Evolutionary conservation across 495 filamentous ascomycete genomes (phyloP).

Genomic region (Xylaria scruposa): DNA sequence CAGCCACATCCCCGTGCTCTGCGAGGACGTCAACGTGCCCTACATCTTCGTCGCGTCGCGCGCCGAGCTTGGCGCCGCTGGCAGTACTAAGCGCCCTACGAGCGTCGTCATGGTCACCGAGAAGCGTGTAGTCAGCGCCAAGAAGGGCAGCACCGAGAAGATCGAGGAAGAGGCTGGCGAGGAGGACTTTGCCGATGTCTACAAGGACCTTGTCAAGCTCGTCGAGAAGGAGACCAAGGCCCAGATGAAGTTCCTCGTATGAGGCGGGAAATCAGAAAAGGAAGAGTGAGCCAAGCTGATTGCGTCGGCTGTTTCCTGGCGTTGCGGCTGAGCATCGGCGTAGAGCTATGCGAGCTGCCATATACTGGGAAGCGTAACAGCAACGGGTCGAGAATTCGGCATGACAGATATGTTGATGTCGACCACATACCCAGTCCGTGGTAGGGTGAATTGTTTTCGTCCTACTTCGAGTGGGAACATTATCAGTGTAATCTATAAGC

Average conservation of each 20-base stretch:
- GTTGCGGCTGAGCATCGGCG: neutral
- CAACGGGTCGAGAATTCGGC: neutral
- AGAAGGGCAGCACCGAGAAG: slow-evolving; percentile 51
- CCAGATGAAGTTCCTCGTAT: slow-evolving; percentile 39
- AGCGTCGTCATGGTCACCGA: slow-evolving; percentile 87
- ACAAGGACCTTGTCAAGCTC: slow-evolving; percentile 73
- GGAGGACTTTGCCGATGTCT: slow-evolving; percentile 75
- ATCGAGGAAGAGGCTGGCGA: slow-evolving; percentile 56
- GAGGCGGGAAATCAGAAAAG: neutral
- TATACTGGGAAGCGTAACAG: neutral
- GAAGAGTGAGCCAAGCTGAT: neutral
- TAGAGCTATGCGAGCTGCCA: neutral
- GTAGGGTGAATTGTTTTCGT: neutral
- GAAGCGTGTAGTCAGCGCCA: slow-evolving; percentile 51
- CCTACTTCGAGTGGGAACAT: neutral
- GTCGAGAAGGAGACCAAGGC: slow-evolving; percentile 70
- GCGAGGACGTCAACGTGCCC: slow-evolving; percentile 94
- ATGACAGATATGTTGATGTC: neutral
- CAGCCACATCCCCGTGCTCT: slow-evolving; percentile 94
- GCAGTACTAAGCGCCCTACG: slow-evolving; percentile 91
- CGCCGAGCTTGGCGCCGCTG: slow-evolving; percentile 88
- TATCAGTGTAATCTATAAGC: slow-evolving; percentile 25
- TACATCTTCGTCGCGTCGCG: slow-evolving; percentile 90
- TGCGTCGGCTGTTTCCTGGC: slow-evolving; percentile 6
- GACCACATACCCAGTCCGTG: neutral